Evolutionary conservation across 176 grass and related monocot genomes (phyloP).

Genomic region (Oryza officinalis): DNA sequence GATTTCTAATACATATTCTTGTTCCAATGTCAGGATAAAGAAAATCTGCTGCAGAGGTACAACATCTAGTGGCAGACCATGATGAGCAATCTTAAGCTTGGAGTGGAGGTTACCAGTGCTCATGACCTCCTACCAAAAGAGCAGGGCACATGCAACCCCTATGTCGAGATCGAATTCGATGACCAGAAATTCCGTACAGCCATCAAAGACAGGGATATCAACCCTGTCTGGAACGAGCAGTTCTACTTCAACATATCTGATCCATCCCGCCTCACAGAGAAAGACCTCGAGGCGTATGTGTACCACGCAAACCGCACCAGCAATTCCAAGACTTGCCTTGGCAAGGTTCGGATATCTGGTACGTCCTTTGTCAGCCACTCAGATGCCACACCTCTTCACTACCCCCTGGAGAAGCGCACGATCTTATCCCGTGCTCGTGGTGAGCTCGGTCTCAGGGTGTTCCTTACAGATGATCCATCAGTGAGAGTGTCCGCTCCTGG

Average conservation of each 20-base stretch:
- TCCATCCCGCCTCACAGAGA: slow-evolving; percentile 58
- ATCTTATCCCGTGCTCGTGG: slow-evolving; percentile 72
- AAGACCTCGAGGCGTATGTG: slow-evolving; percentile 65
- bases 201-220: slow-evolving; percentile 70
- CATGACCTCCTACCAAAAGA: slow-evolving; percentile 76
- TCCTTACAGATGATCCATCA: slow-evolving; percentile 79
- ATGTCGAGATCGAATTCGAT: slow-evolving; percentile 80
- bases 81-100: slow-evolving; percentile 75
- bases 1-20: slow-evolving; percentile 11
- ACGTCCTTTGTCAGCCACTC: slow-evolving; percentile 67
- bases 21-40: slow-evolving; percentile 39
- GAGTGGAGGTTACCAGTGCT: slow-evolving; percentile 70
- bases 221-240: slow-evolving; percentile 74
- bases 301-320: slow-evolving; percentile 54
- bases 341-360: slow-evolving; percentile 67
- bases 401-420: slow-evolving; percentile 73
- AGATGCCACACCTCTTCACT: slow-evolving; percentile 57
- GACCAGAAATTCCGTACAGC: slow-evolving; percentile 72
- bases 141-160: slow-evolving; percentile 60
- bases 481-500: slow-evolving; percentile 54
- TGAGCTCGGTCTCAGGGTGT: slow-evolving; percentile 83
- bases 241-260: slow-evolving; percentile 86
- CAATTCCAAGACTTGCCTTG: slow-evolving; percentile 62
- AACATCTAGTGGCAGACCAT: background rate
- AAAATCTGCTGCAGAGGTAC: background rate